A percentile compares a stretch with the other conserved stretches of the same genome.
phyloP scores from a whole-genome alignment of 2,329 filamentous ascomycete genomes.

The Exophiala sp. region DNA sequence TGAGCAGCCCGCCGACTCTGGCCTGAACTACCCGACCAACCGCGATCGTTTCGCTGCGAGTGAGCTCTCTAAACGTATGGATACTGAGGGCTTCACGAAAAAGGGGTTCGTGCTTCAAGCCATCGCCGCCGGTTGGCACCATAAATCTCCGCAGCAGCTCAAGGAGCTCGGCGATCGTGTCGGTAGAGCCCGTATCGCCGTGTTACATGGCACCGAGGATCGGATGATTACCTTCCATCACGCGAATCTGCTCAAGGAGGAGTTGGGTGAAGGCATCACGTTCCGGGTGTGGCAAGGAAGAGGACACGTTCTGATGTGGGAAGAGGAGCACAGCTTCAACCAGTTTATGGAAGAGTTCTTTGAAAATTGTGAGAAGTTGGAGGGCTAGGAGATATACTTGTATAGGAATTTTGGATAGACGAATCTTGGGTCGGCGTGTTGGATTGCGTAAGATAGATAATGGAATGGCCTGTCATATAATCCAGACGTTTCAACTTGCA shows the following conservation, averaged over 20 bases:
- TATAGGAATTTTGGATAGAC: no score
- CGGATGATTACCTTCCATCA: conserved; percentile 71
- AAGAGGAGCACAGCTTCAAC: conserved; percentile 66
- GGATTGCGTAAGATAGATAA: no score
- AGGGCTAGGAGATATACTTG: background rate
- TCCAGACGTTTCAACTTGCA: no score
- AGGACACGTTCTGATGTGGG: conserved; percentile 69
- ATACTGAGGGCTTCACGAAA: conserved; percentile 55
- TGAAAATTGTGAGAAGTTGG: conserved; percentile 33
- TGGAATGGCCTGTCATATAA: no score
- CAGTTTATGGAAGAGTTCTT: conserved; percentile 54
- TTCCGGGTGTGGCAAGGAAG: conserved; percentile 59
- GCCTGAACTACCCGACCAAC: conserved; percentile 59
- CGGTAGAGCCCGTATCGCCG: conserved; percentile 66
- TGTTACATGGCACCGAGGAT: conserved; percentile 71
- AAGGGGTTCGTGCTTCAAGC: conserved; percentile 70
- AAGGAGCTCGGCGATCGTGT: conserved; percentile 60
- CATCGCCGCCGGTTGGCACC: conserved; percentile 71
- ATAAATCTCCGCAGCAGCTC: conserved; percentile 64
- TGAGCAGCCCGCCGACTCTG: conserved; percentile 26
- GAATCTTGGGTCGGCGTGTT: no score
- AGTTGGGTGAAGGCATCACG: conserved; percentile 53
- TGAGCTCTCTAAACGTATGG: conserved; percentile 65
- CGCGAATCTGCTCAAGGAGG: conserved; percentile 60
- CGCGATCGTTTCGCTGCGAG: conserved; percentile 76